Evolutionary conservation across 2,329 filamentous ascomycete genomes (phyloP).

Genomic region (Aspergillus sp.): DNA sequence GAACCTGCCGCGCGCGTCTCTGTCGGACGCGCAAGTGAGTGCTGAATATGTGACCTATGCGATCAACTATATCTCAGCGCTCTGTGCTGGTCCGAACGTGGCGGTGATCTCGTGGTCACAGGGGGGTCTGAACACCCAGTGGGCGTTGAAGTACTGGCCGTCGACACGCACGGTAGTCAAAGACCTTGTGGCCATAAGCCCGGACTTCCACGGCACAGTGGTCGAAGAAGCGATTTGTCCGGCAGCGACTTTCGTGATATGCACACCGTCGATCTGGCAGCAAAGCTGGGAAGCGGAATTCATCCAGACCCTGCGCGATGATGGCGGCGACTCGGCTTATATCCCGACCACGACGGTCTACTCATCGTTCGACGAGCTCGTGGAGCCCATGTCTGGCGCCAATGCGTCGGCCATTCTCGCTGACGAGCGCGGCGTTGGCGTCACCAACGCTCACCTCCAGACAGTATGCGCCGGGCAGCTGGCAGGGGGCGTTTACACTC

Average conservation of each 20-base stretch:
- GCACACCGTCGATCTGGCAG: conserved; percentile 40
- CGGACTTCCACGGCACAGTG: conserved; percentile 47
- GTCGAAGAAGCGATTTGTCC: conserved; percentile 28
- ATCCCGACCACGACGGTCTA: conserved; percentile 50
- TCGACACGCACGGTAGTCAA: conserved; percentile 38
- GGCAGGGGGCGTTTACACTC: conserved; percentile 42
- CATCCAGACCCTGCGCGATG: conserved; percentile 29
- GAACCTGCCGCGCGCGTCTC: conserved; percentile 44
- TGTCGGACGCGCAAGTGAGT: conserved; percentile 44
- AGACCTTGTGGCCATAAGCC: conserved; percentile 47
- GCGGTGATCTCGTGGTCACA: conserved; percentile 49
- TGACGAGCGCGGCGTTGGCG: conserved; percentile 39
- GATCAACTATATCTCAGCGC: conserved; percentile 47
- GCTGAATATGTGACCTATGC: conserved; percentile 51
- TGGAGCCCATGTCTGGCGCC: conserved; percentile 42
- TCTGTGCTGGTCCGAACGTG: conserved; percentile 32
- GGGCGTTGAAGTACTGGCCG: conserved; percentile 53
- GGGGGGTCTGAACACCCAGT: conserved; percentile 48
- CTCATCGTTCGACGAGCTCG: conserved; percentile 44
- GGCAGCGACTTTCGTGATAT: conserved; percentile 14
- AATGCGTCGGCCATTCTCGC: conserved; percentile 39
- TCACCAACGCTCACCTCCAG: conserved; percentile 46
- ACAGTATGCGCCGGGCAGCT: conserved; percentile 28
- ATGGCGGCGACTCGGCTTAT: conserved; percentile 45
- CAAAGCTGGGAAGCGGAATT: conserved; percentile 18